These are phyloP conservation scores for Elaphomyces granulatus DNA, from an alignment of 495 filamentous ascomycete species.

Conservation along the genomic window DNA sequence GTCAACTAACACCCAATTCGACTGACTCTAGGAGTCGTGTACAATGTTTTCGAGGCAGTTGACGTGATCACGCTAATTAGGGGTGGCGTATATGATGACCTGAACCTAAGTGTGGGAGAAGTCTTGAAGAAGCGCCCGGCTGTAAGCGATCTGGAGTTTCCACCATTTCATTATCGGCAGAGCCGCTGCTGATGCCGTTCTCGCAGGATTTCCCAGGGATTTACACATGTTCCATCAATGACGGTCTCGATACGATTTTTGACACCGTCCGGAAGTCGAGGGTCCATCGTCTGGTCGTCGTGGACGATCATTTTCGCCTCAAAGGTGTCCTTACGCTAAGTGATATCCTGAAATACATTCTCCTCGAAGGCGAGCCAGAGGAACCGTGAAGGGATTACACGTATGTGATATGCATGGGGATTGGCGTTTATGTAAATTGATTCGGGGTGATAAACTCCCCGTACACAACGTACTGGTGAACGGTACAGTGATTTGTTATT, in stretches of 20 bases:
- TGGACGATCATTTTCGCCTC: conserved; percentile 73
- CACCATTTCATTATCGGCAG: background rate
- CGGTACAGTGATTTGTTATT: conserved; percentile 22
- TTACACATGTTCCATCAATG: conserved; percentile 85
- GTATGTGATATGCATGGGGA: background rate
- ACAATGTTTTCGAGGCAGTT: conserved; percentile 96
- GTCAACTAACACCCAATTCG: too few relatives aligned
- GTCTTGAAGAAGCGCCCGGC: conserved; percentile 76
- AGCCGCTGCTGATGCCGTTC: conserved; percentile 2
- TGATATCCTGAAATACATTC: conserved; percentile 90
- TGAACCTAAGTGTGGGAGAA: conserved; percentile 76
- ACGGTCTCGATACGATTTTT: conserved; percentile 89
- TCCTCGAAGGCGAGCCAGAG: conserved; percentile 70
- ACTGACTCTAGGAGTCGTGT: conserved; percentile 62
- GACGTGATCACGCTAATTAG: conserved; percentile 95
- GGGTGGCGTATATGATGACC: conserved; percentile 80
- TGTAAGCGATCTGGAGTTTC: conserved; percentile 25
- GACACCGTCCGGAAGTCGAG: conserved; percentile 91
- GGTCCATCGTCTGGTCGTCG: conserved; percentile 83
- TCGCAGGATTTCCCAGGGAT: conserved; percentile 81
- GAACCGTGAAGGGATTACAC: conserved; percentile 12
- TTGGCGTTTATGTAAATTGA: too few relatives aligned
- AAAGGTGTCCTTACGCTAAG: conserved; percentile 86
- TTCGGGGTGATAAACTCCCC: too few relatives aligned
- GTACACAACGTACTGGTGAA: conserved; percentile 29